phyloP scores from a whole-genome alignment of 2,329 filamentous ascomycete species.

The Ascochyta pisi region DNA sequence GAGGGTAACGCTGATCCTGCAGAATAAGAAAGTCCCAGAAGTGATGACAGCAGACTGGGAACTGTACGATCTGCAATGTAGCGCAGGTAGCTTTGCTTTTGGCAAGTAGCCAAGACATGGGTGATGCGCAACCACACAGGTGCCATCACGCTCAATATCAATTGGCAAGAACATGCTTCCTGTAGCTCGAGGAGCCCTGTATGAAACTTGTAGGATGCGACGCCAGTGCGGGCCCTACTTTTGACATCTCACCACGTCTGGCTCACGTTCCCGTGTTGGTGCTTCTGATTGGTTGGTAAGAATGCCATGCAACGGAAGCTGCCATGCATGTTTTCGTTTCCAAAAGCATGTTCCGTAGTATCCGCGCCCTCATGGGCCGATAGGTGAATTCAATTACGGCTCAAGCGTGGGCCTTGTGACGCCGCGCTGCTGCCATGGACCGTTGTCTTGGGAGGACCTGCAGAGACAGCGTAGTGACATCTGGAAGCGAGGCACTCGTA shows the following conservation, averaged over 20 bases:
- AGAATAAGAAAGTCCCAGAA: constrained; percentile 6
- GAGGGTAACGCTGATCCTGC: background rate
- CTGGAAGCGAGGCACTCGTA: background rate
- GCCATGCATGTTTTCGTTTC: constrained; percentile 16
- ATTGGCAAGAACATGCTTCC: constrained; percentile 19
- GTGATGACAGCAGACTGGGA: background rate
- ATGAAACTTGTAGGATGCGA: constrained; percentile 17
- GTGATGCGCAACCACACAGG: constrained; percentile 1
- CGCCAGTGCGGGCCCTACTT: constrained; percentile 22
- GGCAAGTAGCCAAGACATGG: constrained; percentile 1
- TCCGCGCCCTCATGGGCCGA: constrained; percentile 5
- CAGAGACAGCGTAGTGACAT: background rate
- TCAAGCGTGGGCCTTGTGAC: constrained; percentile 5
- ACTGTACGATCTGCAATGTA: background rate
- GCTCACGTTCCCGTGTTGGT: constrained; percentile 26
- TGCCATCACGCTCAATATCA: constrained; percentile 20
- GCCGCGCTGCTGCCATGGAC: constrained; percentile 24
- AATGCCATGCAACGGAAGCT: constrained; percentile 12
- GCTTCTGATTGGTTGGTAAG: constrained; percentile 24
- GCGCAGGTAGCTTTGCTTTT: background rate
- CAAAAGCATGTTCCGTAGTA: constrained; percentile 17
- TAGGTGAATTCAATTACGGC: background rate
- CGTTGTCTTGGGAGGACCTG: constrained; percentile 21
- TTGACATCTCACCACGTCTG: constrained; percentile 22
- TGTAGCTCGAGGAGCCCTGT: constrained; percentile 9